These are phyloP conservation scores for Stellera chamaejasme DNA, from an alignment of 345 rosid species.

Conservation along the genomic window DNA sequence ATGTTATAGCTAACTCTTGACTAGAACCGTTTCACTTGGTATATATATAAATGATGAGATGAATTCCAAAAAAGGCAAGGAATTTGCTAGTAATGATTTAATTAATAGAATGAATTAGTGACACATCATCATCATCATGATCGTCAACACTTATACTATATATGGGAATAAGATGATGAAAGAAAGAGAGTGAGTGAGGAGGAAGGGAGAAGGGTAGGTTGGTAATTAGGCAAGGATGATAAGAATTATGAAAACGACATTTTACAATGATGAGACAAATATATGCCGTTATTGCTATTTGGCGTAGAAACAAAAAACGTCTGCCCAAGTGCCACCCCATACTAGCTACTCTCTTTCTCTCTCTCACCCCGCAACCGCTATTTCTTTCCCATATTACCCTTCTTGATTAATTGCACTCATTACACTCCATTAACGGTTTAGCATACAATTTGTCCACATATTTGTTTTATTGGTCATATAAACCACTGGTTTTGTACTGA, in stretches of 20 bases:
- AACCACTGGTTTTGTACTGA: too few relatives aligned
- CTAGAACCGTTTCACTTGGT: conserved; percentile 5
- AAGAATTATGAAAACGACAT: conserved; percentile 8
- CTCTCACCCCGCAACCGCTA: background rate
- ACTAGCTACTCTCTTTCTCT: too few relatives aligned
- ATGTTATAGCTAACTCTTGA: conserved; percentile 8
- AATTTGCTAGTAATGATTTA: too few relatives aligned
- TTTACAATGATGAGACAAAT: conserved; percentile 23
- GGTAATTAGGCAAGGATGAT: too few relatives aligned
- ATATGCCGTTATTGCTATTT: conserved; percentile 21
- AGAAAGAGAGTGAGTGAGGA: background rate
- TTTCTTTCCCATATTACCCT: too few relatives aligned
- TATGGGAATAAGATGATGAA: background rate
- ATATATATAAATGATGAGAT: background rate
- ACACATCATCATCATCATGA: too few relatives aligned
- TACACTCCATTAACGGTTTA: too few relatives aligned
- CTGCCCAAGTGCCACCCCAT: background rate
- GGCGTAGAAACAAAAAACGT: conserved; percentile 22
- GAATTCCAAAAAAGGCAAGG: background rate
- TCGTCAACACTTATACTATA: too few relatives aligned
- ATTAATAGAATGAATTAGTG: too few relatives aligned
- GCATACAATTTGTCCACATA: too few relatives aligned
- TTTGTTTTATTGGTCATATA: too few relatives aligned
- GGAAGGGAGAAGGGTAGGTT: background rate
- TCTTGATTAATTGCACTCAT: too few relatives aligned